These are phyloP conservation scores for Entomortierella beljakovae DNA, from an alignment of 192 early-diverging fungal species.

Conservation along the genomic window DNA sequence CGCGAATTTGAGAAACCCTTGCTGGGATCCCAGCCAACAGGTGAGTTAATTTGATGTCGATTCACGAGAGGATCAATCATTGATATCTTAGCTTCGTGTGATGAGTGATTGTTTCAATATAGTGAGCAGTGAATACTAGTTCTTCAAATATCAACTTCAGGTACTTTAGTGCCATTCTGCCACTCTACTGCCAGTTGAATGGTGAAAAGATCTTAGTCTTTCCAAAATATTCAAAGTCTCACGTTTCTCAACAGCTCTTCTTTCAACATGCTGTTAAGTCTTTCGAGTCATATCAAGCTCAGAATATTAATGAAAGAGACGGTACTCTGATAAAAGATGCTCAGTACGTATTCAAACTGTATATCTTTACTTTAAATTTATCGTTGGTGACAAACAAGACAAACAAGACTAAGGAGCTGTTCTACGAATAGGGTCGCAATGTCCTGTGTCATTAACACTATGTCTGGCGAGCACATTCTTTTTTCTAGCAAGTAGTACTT, in stretches of 20 bases:
- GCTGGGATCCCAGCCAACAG: too few species aligned
- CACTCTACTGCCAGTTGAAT: background rate
- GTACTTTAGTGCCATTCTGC: too few species aligned
- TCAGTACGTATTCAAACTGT: background rate
- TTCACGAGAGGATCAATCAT: too few species aligned
- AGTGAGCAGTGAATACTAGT: too few species aligned
- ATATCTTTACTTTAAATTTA: background rate
- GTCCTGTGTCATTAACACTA: background rate
- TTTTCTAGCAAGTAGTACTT: too few species aligned
- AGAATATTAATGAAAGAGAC: background rate
- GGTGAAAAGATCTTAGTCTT: background rate
- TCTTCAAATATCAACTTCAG: too few species aligned
- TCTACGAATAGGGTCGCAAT: background rate
- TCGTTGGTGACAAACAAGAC: background rate
- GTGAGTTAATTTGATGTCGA: too few species aligned
- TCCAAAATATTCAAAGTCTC: background rate
- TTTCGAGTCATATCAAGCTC: background rate
- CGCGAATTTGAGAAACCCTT: too few species aligned
- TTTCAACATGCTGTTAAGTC: constrained; percentile 1
- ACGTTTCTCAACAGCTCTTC: background rate
- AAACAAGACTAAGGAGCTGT: background rate
- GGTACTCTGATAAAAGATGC: background rate
- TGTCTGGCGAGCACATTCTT: background rate
- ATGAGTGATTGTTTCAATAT: too few species aligned
- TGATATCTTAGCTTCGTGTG: too few species aligned